Base-by-base conservation (phyloP, 1,284 basidiomycete genomes). In the Ceratobasidium sp. region DNA sequence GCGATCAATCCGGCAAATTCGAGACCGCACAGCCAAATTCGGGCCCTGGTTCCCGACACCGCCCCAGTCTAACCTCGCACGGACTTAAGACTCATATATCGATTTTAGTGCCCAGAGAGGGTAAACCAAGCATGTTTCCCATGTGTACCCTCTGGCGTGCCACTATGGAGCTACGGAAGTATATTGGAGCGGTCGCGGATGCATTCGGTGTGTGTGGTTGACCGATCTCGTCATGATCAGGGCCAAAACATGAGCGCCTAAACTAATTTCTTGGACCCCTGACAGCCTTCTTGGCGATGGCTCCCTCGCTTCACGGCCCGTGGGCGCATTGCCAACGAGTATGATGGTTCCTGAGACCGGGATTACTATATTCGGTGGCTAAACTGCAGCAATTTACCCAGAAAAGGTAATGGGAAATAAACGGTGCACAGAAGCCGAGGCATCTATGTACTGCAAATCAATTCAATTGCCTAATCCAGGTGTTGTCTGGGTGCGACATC, bases 1-100 rank as follows among this genome's bases (percentile, higher is more conserved):
- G 13, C 64, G 64, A 67, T 67, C 64, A 67, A 67, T 67, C 64
- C n/a, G 64, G 13, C 64, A 46, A 67, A 67, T 67, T 49, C 64
- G 13, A 3, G 44, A 60, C 60, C 13, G 42, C 64, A 67, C 64
- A 46, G 64, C 40, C 42, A 3, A 23, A 42, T 64, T 42, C 4
- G 18, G 18, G n/a, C n/a, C n/a, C n/a, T n/a, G n/a, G n/a, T n/a
- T 23, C 26, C 61, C 40, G 18, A 49, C 64, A 67, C n/a, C 4
- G 64, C 64, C 64, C 23, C 64, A 26, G 26, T 5, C n/a, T 49
- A 26, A 44, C 33, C 10, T 42, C 20, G 39, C 9, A 15, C 60
- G 15, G 39, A 13, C 33, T 18, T 13, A 13, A n/a, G n/a, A n/a
- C n/a, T n/a, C n/a, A n/a, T n/a, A n/a, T n/a, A n/a, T n/a, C 33